phyloP scores from a whole-genome alignment of 495 filamentous ascomycete species.

The Bathelium albidoporum region DNA sequence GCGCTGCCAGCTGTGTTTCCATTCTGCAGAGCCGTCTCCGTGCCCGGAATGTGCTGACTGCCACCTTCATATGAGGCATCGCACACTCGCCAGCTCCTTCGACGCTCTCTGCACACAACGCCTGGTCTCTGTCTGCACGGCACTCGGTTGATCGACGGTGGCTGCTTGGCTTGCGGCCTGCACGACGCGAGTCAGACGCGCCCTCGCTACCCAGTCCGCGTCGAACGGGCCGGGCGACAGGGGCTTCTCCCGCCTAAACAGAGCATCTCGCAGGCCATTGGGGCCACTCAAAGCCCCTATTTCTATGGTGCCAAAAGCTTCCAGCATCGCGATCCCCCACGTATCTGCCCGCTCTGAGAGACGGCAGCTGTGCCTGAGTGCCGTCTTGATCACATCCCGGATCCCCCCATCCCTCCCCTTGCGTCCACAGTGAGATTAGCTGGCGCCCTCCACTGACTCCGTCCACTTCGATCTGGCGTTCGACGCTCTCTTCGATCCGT shows the following conservation, averaged over 20 bases:
- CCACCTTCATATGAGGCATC: no score
- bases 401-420: not conserved
- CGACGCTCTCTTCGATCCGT: not conserved
- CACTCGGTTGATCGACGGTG: not conserved
- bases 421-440: not conserved
- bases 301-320: no score
- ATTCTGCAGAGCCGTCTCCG: not conserved
- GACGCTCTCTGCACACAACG: no score
- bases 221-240: not conserved
- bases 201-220: not conserved
- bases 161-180: not conserved
- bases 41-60: not conserved
- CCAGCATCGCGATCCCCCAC: no score
- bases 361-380: not conserved
- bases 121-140: not conserved
- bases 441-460: not conserved
- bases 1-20: no score
- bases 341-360: not conserved
- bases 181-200: slow-evolving; percentile 1
- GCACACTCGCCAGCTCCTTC: no score
- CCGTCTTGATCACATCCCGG: not conserved
- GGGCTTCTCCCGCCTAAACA: no score
- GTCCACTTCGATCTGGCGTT: not conserved
- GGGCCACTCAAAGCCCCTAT: no score
- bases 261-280: no score